phyloP scores from a whole-genome alignment of 352 stramenopile genomes.

The Pythium rishiriense region DNA sequence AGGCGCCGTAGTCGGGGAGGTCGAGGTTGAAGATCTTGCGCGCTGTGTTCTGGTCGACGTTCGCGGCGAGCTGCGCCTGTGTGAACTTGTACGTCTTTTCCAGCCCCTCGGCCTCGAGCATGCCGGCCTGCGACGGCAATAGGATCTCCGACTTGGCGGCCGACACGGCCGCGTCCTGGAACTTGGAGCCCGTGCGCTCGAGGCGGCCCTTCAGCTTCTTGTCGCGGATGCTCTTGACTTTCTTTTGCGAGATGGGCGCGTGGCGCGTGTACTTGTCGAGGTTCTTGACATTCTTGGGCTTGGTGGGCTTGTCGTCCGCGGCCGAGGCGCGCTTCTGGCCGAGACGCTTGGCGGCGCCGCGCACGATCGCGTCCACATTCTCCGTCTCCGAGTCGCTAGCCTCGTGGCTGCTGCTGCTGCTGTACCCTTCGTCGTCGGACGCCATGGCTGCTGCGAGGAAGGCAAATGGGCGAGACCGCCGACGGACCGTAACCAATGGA shows the following conservation, averaged over 20 bases:
- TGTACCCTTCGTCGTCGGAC: slow-evolving; percentile 43
- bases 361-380: slow-evolving; percentile 56
- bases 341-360: slow-evolving; percentile 59
- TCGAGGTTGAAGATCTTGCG: slow-evolving; percentile 96
- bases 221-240: slow-evolving; percentile 78
- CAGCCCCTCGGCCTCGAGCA: slow-evolving; percentile 95
- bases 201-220: slow-evolving; percentile 88
- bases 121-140: slow-evolving; percentile 79
- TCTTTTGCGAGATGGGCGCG: slow-evolving; percentile 51
- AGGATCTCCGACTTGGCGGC: slow-evolving; percentile 92
- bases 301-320: slow-evolving; percentile 21
- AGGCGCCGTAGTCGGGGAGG: slow-evolving; percentile 92
- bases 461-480: neutral
- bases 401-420: slow-evolving; percentile 32
- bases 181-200: slow-evolving; percentile 70
- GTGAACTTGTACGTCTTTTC: slow-evolving; percentile 96
- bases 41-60: slow-evolving; percentile 94
- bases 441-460: slow-evolving; percentile 18
- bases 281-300: slow-evolving; percentile 53
- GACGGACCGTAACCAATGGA: slow-evolving; percentile 26
- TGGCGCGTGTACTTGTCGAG: slow-evolving; percentile 75
- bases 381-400: slow-evolving; percentile 58
- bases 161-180: slow-evolving; percentile 79
- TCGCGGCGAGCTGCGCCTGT: slow-evolving; percentile 83
- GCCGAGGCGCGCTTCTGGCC: slow-evolving; percentile 34